Conservation (phyloP, 2,329 filamentous ascomycete genomes). For the Penicillium capsulatum region DNA sequence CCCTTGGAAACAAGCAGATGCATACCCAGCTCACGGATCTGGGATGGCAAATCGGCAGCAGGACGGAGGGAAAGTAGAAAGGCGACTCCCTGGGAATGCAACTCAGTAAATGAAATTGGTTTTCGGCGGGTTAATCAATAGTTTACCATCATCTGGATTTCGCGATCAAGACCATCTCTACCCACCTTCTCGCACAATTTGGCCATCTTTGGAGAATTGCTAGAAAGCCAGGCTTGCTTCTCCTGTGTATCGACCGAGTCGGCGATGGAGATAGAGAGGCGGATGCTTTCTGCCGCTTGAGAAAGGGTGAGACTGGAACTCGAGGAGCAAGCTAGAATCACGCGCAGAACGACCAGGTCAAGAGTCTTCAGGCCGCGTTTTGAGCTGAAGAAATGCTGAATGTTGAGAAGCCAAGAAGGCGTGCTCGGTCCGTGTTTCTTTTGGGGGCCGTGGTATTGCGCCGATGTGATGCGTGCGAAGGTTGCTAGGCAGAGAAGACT, state of each 20-base stretch:
- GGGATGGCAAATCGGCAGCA: slow-evolving; percentile 20
- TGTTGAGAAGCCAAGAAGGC: slow-evolving; percentile 33
- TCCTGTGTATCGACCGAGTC: slow-evolving; percentile 32
- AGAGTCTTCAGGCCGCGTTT: slow-evolving; percentile 40
- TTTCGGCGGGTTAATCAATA: too few relatives aligned
- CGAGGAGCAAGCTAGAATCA: slow-evolving; percentile 40
- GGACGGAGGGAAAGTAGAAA: slow-evolving; percentile 31
- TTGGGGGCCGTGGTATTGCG: slow-evolving; percentile 5
- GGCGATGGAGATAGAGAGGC: slow-evolving; percentile 35
- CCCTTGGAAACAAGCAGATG: slow-evolving; percentile 26
- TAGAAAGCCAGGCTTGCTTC: slow-evolving; percentile 33
- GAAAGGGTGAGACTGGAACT: slow-evolving; percentile 27
- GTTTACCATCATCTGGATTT: slow-evolving; percentile 35
- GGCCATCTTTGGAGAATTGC: slow-evolving; percentile 31
- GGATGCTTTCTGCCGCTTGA: slow-evolving; percentile 34
- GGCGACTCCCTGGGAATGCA: slow-evolving; percentile 28
- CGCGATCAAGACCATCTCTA: slow-evolving; percentile 24
- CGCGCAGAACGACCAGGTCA: slow-evolving; percentile 40
- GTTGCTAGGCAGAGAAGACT: slow-evolving; percentile 42
- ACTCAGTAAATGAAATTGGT: too few relatives aligned
- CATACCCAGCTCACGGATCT: slow-evolving; percentile 25
- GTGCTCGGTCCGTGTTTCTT: slow-evolving; percentile 15
- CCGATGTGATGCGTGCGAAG: slow-evolving; percentile 34
- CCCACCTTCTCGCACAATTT: slow-evolving; percentile 39
- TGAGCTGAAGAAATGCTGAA: slow-evolving; percentile 38